These are phyloP conservation scores for Phialocephala subalpina DNA, from an alignment of 2,329 filamentous ascomycete species.

Conservation along the genomic window DNA sequence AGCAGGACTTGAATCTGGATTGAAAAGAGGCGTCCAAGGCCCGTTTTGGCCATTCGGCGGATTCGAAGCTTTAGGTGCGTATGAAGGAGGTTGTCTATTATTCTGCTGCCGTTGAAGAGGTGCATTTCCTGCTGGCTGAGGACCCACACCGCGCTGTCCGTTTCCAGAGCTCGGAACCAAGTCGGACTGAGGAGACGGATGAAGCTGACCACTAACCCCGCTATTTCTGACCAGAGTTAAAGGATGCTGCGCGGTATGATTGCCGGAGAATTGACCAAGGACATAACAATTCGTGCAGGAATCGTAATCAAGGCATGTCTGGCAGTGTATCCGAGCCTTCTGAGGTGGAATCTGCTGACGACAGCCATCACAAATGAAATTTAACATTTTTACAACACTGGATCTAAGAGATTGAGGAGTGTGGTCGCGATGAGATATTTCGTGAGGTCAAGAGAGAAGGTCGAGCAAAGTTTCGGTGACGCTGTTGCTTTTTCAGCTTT, in stretches of 20 bases:
- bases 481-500: constrained; percentile 6
- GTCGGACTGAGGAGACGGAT: too few species aligned
- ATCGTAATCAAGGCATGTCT: constrained; percentile 7
- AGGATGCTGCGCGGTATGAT: not conserved
- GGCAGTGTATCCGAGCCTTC: constrained; percentile 8
- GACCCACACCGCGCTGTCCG: too few species aligned
- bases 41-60: not conserved
- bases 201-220: not conserved
- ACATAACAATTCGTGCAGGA: constrained; percentile 11
- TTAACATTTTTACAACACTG: not conserved
- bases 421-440: not conserved
- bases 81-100: not conserved
- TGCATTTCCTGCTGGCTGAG: not conserved
- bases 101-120: not conserved
- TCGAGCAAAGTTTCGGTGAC: not conserved
- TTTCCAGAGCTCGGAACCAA: too few species aligned
- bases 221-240: constrained; percentile 1
- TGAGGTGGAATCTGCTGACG: not conserved
- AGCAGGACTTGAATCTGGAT: constrained; percentile 12
- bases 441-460: not conserved
- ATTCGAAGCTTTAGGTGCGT: not conserved
- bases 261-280: not conserved
- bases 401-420: not conserved
- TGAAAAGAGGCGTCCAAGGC: constrained; percentile 9
- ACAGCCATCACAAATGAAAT: constrained; percentile 1